Base-by-base conservation (phyloP, 352 stramenopile genomes). In the Globisporangium perplexum region DNA sequence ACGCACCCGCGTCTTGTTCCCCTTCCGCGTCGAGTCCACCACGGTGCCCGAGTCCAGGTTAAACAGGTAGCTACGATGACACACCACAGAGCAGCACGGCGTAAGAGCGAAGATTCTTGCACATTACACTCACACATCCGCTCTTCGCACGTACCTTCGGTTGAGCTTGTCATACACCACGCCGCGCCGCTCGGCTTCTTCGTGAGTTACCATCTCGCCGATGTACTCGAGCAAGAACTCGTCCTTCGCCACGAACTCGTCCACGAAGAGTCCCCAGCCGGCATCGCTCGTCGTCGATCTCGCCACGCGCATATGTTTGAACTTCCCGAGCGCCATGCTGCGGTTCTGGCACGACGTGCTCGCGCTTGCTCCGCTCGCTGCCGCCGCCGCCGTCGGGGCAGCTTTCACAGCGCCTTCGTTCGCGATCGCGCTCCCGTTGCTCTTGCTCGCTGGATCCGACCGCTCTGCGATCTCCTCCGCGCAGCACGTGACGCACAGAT, bases 181-280 rank as follows among this genome's bases (percentile, higher is more conserved):
- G 15, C 90, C 89, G 48, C 93, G 78, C 12, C 90, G 71, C 68
- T 98, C 90, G 12, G 90, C 88, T 57, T 97, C 95, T 53, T 91
- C 61, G 51, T 97, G 90, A 17, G 87, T 83, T 7, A 98, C 84
- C 67, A 96, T 80, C 54, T 99, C 96, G 24, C 96, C 96, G 47
- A 96, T 83, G 68, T 99, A 99, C 64, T 98, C 93, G 57, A 91
- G 79, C 35, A 98, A 77, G 60, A 97, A 98, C 55, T 98, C 88
- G 33, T 95, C 89, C 56, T 97, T 98, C 35, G 80, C 78, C 20
- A 98, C 72, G 38, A 65, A 62, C 35, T 96, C 63, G 50, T 95
- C 86, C 5, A 91, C 86, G 60, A 96, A 98, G 10, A 97, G 66
- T 7, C 96, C 96, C 86, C 86, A 98, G 18, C 89, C 93, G 47